Base-by-base conservation (phyloP, 495 filamentous ascomycete genomes). In the Talaromyces thailandensis region DNA sequence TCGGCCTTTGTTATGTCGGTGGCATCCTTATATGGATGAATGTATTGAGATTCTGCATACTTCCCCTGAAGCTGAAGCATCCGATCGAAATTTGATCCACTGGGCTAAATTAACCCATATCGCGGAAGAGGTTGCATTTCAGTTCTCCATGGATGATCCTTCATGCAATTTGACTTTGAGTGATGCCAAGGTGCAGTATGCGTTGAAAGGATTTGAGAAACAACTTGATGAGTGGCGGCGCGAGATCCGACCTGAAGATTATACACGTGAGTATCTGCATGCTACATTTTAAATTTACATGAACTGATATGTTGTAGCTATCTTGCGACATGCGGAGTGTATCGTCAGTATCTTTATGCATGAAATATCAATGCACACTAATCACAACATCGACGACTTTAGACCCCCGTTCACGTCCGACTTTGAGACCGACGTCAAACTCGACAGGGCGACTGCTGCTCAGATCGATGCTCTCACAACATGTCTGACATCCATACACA, bases 291-390 rank as follows among this genome's bases (percentile, higher is more conserved):
- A 7, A 7, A 16, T 60, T 23, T 1, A 25, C 6, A 8, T 43
- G 7, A 14, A 37, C 28, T 56, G 28, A 63, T 29, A 8, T n/a
- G 6, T n/a, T 23, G 31, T 51, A 63, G 62, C 31, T 2, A 16
- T 58, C 4, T 21, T 63, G 53, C 28, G n/a, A 45, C 61, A 57
- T 31, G 55, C 55, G 25, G 62, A 63, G 56, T 25, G 72, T 55
- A 72, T 91, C 2, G 69, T 91, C 32, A 87, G 81, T 62, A 76
- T 96, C 2, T 96, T 93, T 66, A 84, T 96, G 64, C 91, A 98
- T 68, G 93, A 96, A 71, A 88, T 93, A 56, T 86, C 88, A 2
- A 82, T 96, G 67, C 87, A 93, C 57, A 77, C 85, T 23, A 89
- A 94, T 62, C 84, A 85, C 64, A 82, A 79, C 55, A 71, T 82